Conservation (phyloP, 768 basidiomycete species). For the Coprinopsis marcescibilis region DNA sequence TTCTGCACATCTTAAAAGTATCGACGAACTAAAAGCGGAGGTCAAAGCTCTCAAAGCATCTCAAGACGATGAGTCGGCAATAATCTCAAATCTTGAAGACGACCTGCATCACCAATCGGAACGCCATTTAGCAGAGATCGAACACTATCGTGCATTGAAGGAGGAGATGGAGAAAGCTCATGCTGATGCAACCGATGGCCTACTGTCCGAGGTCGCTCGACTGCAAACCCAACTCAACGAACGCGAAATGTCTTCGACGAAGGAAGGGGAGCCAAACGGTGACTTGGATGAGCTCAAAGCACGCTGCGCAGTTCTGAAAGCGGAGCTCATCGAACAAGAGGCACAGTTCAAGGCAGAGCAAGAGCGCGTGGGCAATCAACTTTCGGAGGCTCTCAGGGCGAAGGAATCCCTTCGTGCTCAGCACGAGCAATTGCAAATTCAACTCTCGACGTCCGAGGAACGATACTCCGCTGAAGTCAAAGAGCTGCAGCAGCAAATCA, state of each 20-base stretch:
- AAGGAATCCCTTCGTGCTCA: neutral
- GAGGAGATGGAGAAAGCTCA: slow-evolving; percentile 12
- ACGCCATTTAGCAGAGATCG: slow-evolving; percentile 12
- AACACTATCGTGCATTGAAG: slow-evolving; percentile 1
- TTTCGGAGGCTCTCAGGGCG: neutral
- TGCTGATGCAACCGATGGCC: slow-evolving; percentile 11
- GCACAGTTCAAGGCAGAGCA: neutral
- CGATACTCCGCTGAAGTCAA: neutral
- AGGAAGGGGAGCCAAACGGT: neutral
- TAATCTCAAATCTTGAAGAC: slow-evolving; percentile 2
- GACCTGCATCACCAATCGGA: slow-evolving; percentile 6
- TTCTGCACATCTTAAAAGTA: neutral
- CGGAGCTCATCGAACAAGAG: slow-evolving; percentile 1
- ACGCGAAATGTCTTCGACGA: neutral
- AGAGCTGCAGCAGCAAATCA: slow-evolving; percentile 3
- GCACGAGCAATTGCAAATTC: neutral
- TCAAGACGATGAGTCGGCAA: neutral
- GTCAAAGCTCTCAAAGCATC: slow-evolving; percentile 1
- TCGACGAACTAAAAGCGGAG: slow-evolving; percentile 2
- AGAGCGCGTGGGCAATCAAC: neutral
- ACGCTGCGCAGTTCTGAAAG: slow-evolving; percentile 1
- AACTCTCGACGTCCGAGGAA: neutral
- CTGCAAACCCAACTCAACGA: slow-evolving; percentile 1
- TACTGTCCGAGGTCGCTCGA: slow-evolving; percentile 4
- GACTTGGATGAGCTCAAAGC: neutral